These are phyloP conservation scores for Myriosclerotinia scirpicola DNA, from an alignment of 2,329 filamentous ascomycete genomes.

Conservation along the genomic window DNA sequence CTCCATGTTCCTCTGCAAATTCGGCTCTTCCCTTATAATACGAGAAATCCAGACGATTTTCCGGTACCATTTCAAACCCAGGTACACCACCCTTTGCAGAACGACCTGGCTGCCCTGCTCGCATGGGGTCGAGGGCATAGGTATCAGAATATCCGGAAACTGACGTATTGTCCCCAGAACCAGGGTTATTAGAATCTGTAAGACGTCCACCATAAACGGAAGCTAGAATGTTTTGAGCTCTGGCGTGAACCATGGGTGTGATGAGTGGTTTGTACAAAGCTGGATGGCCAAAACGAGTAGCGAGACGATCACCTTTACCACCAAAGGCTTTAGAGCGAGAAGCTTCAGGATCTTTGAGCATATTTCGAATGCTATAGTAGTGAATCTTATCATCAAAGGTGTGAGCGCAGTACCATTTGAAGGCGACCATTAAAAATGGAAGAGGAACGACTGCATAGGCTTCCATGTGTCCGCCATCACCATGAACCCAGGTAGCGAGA, in stretches of 20 bases:
- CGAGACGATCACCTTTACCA: slow-evolving; percentile 66
- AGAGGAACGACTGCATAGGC: slow-evolving; percentile 72
- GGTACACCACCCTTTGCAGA: slow-evolving; percentile 46
- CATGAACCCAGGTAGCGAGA: slow-evolving; percentile 70
- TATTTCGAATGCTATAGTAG: slow-evolving; percentile 71
- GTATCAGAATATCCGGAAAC: slow-evolving; percentile 79
- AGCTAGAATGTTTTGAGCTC: slow-evolving; percentile 82
- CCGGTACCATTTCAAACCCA: slow-evolving; percentile 88
- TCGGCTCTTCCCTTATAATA: slow-evolving; percentile 89
- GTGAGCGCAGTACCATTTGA: slow-evolving; percentile 81
- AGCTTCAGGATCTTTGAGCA: slow-evolving; percentile 49
- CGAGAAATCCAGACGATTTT: slow-evolving; percentile 83
- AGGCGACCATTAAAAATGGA: slow-evolving; percentile 73
- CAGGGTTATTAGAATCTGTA: slow-evolving; percentile 61
- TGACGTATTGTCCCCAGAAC: slow-evolving; percentile 55
- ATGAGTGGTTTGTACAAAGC: slow-evolving; percentile 86
- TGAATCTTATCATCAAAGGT: slow-evolving; percentile 77
- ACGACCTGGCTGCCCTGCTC: slow-evolving; percentile 48
- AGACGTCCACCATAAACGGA: slow-evolving; percentile 82
- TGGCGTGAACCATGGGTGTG: slow-evolving; percentile 93
- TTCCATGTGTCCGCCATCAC: slow-evolving; percentile 57
- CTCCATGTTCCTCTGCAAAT: slow-evolving; percentile 84
- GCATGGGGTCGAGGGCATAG: slow-evolving; percentile 78
- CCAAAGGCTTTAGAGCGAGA: slow-evolving; percentile 50
- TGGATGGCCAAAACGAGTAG: slow-evolving; percentile 82